Conservation (phyloP, 768 basidiomycete species). For the Termitomyces sp. region DNA sequence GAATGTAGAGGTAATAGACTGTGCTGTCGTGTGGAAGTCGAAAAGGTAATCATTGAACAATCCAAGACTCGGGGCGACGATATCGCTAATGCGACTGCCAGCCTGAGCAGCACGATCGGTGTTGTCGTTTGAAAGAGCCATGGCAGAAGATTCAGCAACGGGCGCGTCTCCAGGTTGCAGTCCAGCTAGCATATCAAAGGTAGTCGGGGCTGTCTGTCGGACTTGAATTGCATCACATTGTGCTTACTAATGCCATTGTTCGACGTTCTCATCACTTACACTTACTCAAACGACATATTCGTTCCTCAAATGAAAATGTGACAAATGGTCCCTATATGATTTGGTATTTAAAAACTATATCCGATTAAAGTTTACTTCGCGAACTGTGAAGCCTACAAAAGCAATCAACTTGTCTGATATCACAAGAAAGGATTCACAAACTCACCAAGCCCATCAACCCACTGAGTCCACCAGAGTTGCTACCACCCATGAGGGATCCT, state of each 20-base stretch:
- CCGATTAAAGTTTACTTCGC: neutral
- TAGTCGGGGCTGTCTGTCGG: neutral
- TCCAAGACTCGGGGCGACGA: neutral
- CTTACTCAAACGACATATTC: neutral
- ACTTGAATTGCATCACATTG: neutral
- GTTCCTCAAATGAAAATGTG: neutral
- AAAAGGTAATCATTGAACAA: slow-evolving; percentile 1
- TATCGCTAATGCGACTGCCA: neutral
- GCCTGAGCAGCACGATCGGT: neutral
- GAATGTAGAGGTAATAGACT: neutral
- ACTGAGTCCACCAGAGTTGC: slow-evolving; percentile 65
- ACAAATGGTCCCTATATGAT: neutral
- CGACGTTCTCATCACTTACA: neutral
- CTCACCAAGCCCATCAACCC: slow-evolving; percentile 57
- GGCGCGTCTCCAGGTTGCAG: neutral
- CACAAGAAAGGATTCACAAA: slow-evolving; percentile 5
- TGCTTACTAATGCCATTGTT: slow-evolving; percentile 10
- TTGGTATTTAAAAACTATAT: neutral
- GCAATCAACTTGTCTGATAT: neutral
- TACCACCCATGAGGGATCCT: slow-evolving; percentile 39
- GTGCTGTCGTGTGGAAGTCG: slow-evolving; percentile 1
- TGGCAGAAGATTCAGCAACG: neutral
- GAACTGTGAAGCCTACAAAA: slow-evolving; percentile 24
- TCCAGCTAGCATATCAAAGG: neutral
- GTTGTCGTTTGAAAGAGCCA: neutral